A percentile compares a stretch with the other conserved stretches of the same genome.
These are phyloP conservation scores for Xylariaceae sp. DNA, from an alignment of 2,329 filamentous ascomycete genomes.

Conservation along the genomic window DNA sequence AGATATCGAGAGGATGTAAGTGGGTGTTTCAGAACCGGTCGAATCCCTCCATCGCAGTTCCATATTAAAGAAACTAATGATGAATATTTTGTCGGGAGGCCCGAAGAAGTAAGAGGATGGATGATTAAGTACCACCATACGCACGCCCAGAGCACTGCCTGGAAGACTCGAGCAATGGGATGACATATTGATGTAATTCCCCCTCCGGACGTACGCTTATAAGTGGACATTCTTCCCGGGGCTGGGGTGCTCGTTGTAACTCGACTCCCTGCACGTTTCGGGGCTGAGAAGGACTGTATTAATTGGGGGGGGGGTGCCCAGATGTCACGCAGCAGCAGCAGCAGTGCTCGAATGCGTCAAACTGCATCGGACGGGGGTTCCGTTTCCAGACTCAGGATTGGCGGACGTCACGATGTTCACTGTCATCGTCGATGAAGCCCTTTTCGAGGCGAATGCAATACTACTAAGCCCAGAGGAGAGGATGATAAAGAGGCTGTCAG, in stretches of 20 bases:
- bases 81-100: neutral
- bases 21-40: neutral
- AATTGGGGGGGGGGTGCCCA: neutral
- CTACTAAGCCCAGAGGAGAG: neutral
- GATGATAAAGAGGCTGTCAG: neutral
- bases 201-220: neutral
- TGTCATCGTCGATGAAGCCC: neutral
- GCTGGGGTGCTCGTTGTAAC: neutral
- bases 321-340: constrained; percentile 6
- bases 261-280: constrained; percentile 17
- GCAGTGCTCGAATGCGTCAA: neutral
- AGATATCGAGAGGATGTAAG: neutral
- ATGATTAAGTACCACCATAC: neutral
- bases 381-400: neutral
- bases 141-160: neutral
- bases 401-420: neutral
- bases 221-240: neutral
- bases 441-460: neutral
- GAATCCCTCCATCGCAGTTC: neutral
- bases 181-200: neutral
- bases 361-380: neutral
- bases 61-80: neutral
- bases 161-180: neutral
- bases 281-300: constrained; percentile 12
- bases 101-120: neutral